Percentiles rank a stretch among this genome's conserved stretches.
Conservation (phyloP, 2,329 filamentous ascomycete species). For the Talaromyces marneffei region DNA sequence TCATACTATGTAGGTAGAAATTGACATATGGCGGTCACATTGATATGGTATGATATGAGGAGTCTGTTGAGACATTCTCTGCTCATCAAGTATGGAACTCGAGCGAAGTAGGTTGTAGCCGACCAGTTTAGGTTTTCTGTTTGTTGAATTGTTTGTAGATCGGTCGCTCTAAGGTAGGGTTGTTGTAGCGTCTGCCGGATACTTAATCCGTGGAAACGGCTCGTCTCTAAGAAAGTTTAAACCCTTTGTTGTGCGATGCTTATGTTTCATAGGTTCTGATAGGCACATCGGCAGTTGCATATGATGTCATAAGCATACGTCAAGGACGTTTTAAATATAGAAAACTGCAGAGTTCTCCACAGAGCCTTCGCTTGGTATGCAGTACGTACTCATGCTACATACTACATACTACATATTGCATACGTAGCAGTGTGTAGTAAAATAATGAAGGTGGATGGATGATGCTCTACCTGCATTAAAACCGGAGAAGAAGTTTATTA, state of each 20-base stretch:
- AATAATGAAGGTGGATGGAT: neutral
- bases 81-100: neutral
- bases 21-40: neutral
- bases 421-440: too few relatives aligned
- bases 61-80: neutral
- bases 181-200: neutral
- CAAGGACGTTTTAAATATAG: neutral
- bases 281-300: neutral
- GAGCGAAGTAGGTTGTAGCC: too few relatives aligned
- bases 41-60: neutral
- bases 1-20: neutral
- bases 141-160: neutral
- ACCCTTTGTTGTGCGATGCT: neutral
- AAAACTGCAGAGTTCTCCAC: neutral
- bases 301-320: neutral
- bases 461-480: neutral
- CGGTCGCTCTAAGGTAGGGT: neutral
- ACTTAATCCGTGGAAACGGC: neutral
- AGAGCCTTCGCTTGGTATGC: neutral
- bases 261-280: neutral
- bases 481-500: neutral
- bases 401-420: too few relatives aligned
- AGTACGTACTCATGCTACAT: too few relatives aligned
- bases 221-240: neutral
- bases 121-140: neutral